Evolutionary conservation across 1,139 yeast species (phyloP), one percentile per base, ranked within the genome.

Genomic region (Magnusiomyces clavatus): DNA sequence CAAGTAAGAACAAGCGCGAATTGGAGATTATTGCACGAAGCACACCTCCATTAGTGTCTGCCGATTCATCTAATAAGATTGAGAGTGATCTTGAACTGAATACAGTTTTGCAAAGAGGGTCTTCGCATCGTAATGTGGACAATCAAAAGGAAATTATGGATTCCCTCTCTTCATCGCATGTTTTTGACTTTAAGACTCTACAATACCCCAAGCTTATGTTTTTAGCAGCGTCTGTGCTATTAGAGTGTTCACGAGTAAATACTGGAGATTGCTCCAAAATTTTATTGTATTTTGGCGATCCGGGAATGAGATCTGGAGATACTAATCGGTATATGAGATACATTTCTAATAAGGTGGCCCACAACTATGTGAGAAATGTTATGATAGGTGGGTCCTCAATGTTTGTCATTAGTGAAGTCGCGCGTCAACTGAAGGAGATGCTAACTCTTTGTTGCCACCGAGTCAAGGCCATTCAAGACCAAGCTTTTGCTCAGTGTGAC

Each of bases 1-100:
- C 82, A 11, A 69, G 72, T 51, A 68, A 70, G 11, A 76, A 78
- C 61, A 64, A 69, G 51, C 56, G 57, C 0, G 80, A 78, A 39
- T 73, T 94, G 51, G 76, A 78, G 61, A 73, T 82, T 53, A 86
- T 94, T 61, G 97, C 98, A 0, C 80, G 84, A 61, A 85, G 79
- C 62, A 78, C 97, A 4, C 98, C 98, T 4, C 95, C 97, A 0
- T 77, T 94, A 54, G 97, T 96, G 0, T 85, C 96, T 2, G 96
- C 88, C 60, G 73, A 78, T 17, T 83, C 95, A 1, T 82, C 95
- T 73, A 85, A 85, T 64, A 82, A 90, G 63, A 84, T 92, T 20
- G 98, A 92, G 65, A 86, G 95, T 31, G 88, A 96, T 3, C 76
- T 92, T 58, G 97, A 94, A 62, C 77, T 92, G 70, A 92, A 92